Evolutionary conservation across 495 filamentous ascomycete species (phyloP).

Genomic region (Aspergillus avenaceus): DNA sequence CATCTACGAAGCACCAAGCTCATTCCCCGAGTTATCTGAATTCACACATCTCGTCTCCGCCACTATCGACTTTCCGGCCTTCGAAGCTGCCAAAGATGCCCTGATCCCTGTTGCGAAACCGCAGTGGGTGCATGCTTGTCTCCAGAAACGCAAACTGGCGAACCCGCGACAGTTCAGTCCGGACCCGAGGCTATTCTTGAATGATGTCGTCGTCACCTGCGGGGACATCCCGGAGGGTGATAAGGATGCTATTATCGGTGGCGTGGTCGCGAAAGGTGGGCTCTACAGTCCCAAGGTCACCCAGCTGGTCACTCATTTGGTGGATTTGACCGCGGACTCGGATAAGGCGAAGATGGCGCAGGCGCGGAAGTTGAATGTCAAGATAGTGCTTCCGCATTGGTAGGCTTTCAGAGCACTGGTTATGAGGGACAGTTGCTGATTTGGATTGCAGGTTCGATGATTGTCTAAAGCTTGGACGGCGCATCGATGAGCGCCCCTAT

Average conservation of each 20-base stretch:
- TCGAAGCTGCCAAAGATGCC: constrained; percentile 60
- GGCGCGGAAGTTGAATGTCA: constrained; percentile 61
- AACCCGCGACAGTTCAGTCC: constrained; percentile 82
- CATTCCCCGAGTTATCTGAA: constrained; percentile 49
- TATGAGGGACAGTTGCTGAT: neutral
- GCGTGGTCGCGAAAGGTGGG: constrained; percentile 85
- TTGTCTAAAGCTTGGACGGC: constrained; percentile 83
- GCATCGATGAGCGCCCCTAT: constrained; percentile 86
- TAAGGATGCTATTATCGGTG: constrained; percentile 87
- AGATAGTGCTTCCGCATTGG: constrained; percentile 96
- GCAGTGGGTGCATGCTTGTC: constrained; percentile 68
- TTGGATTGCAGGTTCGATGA: constrained; percentile 75
- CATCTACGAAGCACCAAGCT: constrained; percentile 38
- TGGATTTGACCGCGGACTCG: constrained; percentile 72
- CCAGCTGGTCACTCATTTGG: constrained; percentile 78
- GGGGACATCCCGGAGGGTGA: constrained; percentile 82
- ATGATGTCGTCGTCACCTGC: constrained; percentile 70
- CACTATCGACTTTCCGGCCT: constrained; percentile 85
- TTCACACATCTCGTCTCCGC: constrained; percentile 81
- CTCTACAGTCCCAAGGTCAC: constrained; percentile 66
- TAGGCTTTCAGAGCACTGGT: constrained; percentile 27
- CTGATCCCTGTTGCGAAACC: constrained; percentile 84
- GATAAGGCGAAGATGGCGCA: constrained; percentile 63
- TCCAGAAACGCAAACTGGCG: constrained; percentile 64
- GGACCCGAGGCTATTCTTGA: constrained; percentile 86